phyloP scores from a whole-genome alignment of 305 asterid genomes.

The Vinca major region DNA sequence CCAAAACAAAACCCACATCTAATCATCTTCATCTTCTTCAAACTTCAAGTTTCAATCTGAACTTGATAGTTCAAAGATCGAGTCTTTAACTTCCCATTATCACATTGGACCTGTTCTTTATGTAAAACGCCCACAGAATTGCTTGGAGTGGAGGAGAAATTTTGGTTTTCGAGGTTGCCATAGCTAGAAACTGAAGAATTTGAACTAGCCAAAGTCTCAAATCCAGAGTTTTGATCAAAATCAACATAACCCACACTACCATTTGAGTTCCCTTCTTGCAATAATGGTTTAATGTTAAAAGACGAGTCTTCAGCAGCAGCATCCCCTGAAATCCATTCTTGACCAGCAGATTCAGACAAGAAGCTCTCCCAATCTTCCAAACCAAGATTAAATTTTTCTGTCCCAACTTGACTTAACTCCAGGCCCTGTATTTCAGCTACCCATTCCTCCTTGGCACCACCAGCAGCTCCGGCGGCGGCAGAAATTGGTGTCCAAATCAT shows the following conservation, averaged over 20 bases:
- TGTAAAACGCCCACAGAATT: conserved; percentile 11
- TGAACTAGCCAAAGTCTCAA: conserved; percentile 17
- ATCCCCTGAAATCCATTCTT: conserved; percentile 34
- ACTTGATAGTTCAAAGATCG: conserved; percentile 11
- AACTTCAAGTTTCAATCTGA: too few species aligned
- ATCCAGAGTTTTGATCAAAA: conserved; percentile 12
- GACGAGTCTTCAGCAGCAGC: conserved; percentile 14
- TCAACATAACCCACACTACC: too few species aligned
- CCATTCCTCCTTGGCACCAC: conserved; percentile 23
- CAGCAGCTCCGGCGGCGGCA: conserved; percentile 16
- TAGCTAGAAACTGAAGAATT: conserved; percentile 16
- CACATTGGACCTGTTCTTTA: conserved; percentile 17
- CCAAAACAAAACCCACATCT: too few species aligned
- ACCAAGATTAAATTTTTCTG: too few species aligned
- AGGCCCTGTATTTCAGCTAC: conserved; percentile 18
- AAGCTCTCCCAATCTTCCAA: conserved; percentile 33
- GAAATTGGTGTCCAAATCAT: too few species aligned
- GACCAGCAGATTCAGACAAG: conserved; percentile 31
- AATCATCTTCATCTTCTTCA: too few species aligned
- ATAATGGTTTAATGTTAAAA: too few species aligned
- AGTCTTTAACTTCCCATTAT: conserved; percentile 18
- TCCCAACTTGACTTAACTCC: too few species aligned
- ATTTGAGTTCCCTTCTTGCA: too few species aligned
- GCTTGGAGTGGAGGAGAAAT: neutral
- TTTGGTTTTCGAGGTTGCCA: too few species aligned